Evolutionary conservation across 208 protist species (phyloP).

Genomic region (Trypanosoma congolense): DNA sequence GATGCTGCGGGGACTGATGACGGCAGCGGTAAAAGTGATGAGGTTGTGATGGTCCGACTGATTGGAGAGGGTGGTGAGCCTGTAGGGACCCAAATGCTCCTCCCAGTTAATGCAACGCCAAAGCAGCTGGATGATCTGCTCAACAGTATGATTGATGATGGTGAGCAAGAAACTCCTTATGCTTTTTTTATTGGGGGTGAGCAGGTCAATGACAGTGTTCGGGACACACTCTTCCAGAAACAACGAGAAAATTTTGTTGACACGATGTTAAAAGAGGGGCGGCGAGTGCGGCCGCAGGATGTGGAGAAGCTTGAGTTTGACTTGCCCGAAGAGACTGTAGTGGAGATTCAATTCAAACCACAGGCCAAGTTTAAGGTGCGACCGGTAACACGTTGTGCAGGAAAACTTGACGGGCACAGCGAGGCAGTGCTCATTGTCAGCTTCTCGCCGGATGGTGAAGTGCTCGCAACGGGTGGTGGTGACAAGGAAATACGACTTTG

Average conservation of each 20-base stretch:
- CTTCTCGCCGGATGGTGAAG: slow-evolving; percentile 94
- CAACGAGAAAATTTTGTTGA: slow-evolving; percentile 75
- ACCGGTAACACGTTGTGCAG: slow-evolving; percentile 92
- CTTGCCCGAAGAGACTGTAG: slow-evolving; percentile 73
- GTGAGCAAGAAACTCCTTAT: slow-evolving; percentile 88
- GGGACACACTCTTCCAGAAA: slow-evolving; percentile 72
- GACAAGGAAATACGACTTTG: slow-evolving; percentile 97
- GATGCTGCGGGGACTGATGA: slow-evolving; percentile 23
- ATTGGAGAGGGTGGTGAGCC: slow-evolving; percentile 78
- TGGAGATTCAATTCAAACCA: slow-evolving; percentile 91
- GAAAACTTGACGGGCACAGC: slow-evolving; percentile 92
- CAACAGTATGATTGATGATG: slow-evolving; percentile 61
- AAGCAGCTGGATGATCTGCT: slow-evolving; percentile 88
- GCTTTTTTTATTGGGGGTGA: slow-evolving; percentile 94
- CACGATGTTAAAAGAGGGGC: slow-evolving; percentile 75
- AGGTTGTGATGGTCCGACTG: slow-evolving; percentile 81
- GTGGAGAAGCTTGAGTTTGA: slow-evolving; percentile 76
- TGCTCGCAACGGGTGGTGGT: slow-evolving; percentile 92
- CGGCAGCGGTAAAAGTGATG: slow-evolving; percentile 26
- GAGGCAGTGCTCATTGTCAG: slow-evolving; percentile 91
- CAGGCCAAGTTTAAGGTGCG: slow-evolving; percentile 97
- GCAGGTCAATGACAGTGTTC: slow-evolving; percentile 87
- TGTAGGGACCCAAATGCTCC: slow-evolving; percentile 89
- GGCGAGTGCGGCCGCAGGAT: slow-evolving; percentile 72
- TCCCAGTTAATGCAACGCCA: slow-evolving; percentile 86